phyloP scores from a whole-genome alignment of 2,329 filamentous ascomycete species.

The Trichoderma endophyticum region DNA sequence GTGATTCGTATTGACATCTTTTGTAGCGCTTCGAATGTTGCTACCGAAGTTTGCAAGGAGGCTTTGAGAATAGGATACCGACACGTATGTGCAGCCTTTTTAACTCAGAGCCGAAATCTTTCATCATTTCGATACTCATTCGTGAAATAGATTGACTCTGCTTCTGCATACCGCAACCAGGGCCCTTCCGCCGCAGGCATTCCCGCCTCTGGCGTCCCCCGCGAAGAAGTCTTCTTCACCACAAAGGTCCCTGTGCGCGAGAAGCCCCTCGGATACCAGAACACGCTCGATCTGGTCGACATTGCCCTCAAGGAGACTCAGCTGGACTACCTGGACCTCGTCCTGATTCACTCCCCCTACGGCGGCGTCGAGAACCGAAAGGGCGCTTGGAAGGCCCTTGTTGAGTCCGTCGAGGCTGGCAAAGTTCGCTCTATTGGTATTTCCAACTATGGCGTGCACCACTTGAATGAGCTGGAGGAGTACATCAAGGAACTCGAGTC shows the following conservation, averaged over 20 bases:
- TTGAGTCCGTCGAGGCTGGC: constrained; percentile 60
- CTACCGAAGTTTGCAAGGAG: constrained; percentile 39
- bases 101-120: background rate
- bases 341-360: constrained; percentile 60
- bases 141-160: constrained; percentile 48
- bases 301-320: constrained; percentile 60
- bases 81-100: constrained; percentile 38
- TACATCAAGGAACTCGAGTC: constrained; percentile 60
- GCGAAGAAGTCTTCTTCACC: constrained; percentile 53
- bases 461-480: constrained; percentile 57
- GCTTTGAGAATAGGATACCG: constrained; percentile 52
- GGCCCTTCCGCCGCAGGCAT: constrained; percentile 47
- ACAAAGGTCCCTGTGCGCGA: constrained; percentile 49
- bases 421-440: constrained; percentile 61
- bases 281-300: constrained; percentile 61
- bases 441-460: constrained; percentile 64
- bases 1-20: constrained; percentile 9
- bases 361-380: constrained; percentile 55
- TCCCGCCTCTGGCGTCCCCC: constrained; percentile 39
- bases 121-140: too few relatives aligned
- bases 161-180: constrained; percentile 51
- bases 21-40: constrained; percentile 30
- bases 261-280: constrained; percentile 53
- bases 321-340: constrained; percentile 65
- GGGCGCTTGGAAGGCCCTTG: constrained; percentile 59